A percentile compares a stretch with the other conserved stretches of the same genome.
phyloP scores from a whole-genome alignment of 2,329 filamentous ascomycete genomes.

The Fusarium illudens region DNA sequence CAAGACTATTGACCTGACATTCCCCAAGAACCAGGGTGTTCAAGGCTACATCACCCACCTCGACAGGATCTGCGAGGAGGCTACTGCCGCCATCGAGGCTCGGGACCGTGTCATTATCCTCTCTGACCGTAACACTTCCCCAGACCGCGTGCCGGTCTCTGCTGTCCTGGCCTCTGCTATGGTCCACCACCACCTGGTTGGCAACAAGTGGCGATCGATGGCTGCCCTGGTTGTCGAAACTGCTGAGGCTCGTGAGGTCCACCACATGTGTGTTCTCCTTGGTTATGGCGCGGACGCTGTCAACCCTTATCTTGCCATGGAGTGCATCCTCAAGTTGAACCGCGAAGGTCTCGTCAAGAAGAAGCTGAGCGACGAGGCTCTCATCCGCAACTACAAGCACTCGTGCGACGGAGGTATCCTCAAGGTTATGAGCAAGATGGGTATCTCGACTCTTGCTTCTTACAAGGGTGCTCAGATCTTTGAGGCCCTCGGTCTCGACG shows the following conservation, averaged over 20 bases:
- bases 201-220: slow-evolving; percentile 94
- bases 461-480: slow-evolving; percentile 99
- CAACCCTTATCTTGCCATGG: slow-evolving; percentile 94
- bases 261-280: slow-evolving; percentile 98
- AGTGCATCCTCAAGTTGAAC: slow-evolving; percentile 97
- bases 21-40: slow-evolving; percentile 84
- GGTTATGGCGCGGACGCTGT: slow-evolving; percentile 95
- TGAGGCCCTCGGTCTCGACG: slow-evolving; percentile 92
- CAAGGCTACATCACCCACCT: slow-evolving; percentile 87
- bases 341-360: slow-evolving; percentile 92
- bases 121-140: slow-evolving; percentile 86
- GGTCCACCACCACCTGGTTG: slow-evolving; percentile 93
- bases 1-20: slow-evolving; percentile 90
- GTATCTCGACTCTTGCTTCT: slow-evolving; percentile 93
- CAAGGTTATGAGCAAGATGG: slow-evolving; percentile 99
- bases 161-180: slow-evolving; percentile 88
- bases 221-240: slow-evolving; percentile 90
- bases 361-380: slow-evolving; percentile 80
- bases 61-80: slow-evolving; percentile 86
- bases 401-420: slow-evolving; percentile 95
- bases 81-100: slow-evolving; percentile 83
- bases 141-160: slow-evolving; percentile 85
- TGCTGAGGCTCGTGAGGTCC: slow-evolving; percentile 93
- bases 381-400: slow-evolving; percentile 96
- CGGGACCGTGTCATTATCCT: slow-evolving; percentile 87